Conservation (phyloP, 495 filamentous ascomycete species). For the Daldinia caldariorum region DNA sequence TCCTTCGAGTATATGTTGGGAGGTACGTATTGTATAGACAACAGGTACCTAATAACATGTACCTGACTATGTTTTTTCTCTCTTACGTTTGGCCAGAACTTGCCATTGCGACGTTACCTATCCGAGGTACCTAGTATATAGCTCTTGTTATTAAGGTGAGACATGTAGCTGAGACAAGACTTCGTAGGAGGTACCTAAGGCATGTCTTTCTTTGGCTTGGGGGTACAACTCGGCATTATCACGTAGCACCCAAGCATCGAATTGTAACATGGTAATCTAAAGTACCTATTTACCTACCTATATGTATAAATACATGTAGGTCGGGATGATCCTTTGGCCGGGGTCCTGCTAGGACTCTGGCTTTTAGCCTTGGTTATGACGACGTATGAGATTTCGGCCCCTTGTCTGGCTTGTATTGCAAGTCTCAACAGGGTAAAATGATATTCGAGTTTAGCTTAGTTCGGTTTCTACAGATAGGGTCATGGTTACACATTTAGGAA, state of each 20-base stretch:
- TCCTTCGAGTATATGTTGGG: neutral
- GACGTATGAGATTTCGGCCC: neutral
- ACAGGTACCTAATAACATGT: too few relatives aligned
- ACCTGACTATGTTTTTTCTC: too few relatives aligned
- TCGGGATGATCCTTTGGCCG: neutral
- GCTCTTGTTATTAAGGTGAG: neutral
- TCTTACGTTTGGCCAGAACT: neutral
- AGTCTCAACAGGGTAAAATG: neutral
- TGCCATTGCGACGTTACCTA: neutral
- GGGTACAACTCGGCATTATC: conserved; percentile 1
- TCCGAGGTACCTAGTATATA: neutral
- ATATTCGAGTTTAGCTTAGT: neutral
- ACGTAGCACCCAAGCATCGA: neutral
- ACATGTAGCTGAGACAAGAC: neutral
- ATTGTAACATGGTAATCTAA: neutral
- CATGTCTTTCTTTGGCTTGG: neutral
- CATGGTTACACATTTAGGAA: neutral
- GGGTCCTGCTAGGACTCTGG: neutral
- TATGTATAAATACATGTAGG: neutral
- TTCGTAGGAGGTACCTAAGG: neutral
- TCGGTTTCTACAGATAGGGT: neutral
- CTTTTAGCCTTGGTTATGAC: neutral
- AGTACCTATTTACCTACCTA: neutral
- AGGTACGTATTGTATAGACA: too few relatives aligned
- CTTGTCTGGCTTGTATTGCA: neutral